These are phyloP conservation scores for Lactifluus hygrophoroides DNA, from an alignment of 768 basidiomycete species.

Conservation along the genomic window DNA sequence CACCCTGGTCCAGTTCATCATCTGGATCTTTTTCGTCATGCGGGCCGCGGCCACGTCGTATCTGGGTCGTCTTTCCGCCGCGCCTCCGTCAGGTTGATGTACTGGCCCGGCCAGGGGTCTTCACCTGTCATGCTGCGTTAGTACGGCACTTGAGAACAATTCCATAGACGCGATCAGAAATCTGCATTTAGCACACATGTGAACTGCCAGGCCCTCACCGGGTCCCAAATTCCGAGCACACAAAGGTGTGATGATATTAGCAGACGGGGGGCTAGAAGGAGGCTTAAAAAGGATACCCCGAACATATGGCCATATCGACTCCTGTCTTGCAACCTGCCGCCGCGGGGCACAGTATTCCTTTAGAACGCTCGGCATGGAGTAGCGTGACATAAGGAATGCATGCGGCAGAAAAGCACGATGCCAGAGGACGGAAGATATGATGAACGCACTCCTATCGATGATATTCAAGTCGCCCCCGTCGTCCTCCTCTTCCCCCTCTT, in stretches of 20 bases:
- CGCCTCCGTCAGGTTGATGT: constrained; percentile 62
- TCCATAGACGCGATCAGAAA: constrained; percentile 3
- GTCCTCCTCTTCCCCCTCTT: constrained; percentile 48
- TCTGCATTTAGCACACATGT: neutral
- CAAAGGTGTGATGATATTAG: neutral
- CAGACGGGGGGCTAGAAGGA: neutral
- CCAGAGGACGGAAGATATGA: neutral
- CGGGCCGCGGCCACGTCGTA: constrained; percentile 68
- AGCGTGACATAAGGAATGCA: neutral
- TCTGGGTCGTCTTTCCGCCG: constrained; percentile 45
- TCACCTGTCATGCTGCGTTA: constrained; percentile 38
- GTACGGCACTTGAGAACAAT: constrained; percentile 15
- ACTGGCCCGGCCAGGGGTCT: constrained; percentile 62
- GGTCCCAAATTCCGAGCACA: neutral
- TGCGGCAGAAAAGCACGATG: neutral
- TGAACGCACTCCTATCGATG: constrained; percentile 59
- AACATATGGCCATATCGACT: neutral
- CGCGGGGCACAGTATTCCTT: neutral
- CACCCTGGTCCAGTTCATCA: neutral
- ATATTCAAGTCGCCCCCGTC: constrained; percentile 43
- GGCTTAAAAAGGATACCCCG: neutral
- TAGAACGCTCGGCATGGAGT: neutral
- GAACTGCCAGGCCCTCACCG: neutral
- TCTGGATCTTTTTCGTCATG: constrained; percentile 26
- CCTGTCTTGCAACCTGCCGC: constrained; percentile 2